Evolutionary conservation across 2,329 filamentous ascomycete genomes (phyloP).

Genomic region (Hawksworthiomyces lignivorus): DNA sequence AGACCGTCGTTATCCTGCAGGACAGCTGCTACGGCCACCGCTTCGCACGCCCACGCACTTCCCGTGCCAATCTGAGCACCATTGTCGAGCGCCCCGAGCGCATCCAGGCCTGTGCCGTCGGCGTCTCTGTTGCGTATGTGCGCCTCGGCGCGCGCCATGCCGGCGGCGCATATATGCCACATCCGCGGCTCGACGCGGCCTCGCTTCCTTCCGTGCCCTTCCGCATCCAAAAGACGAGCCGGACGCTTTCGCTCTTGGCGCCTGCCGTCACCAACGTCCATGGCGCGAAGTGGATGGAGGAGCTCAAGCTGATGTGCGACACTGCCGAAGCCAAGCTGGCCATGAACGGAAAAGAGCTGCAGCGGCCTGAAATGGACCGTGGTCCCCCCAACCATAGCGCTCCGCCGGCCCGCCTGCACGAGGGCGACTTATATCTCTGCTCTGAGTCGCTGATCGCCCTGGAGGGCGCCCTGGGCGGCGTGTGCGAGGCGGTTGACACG

Average conservation of each 20-base stretch:
- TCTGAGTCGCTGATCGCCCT: conserved; percentile 79
- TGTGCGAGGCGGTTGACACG: conserved; percentile 85
- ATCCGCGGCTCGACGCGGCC: conserved; percentile 50
- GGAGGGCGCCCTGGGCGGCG: conserved; percentile 83
- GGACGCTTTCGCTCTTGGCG: conserved; percentile 63
- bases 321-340: conserved; percentile 71
- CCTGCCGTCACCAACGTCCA: conserved; percentile 84
- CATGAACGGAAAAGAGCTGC: conserved; percentile 68
- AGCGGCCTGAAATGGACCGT: conserved; percentile 56
- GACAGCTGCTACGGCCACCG: conserved; percentile 94
- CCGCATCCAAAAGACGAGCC: conserved; percentile 71
- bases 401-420: conserved; percentile 58
- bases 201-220: conserved; percentile 62
- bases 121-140: conserved; percentile 81
- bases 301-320: conserved; percentile 78
- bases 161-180: conserved; percentile 60
- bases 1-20: conserved; percentile 79
- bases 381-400: conserved; percentile 29
- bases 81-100: conserved; percentile 94
- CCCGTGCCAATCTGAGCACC: conserved; percentile 60
- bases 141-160: conserved; percentile 75
- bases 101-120: conserved; percentile 74
- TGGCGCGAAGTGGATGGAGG: conserved; percentile 87
- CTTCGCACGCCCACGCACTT: conserved; percentile 74
- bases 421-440: conserved; percentile 87